Evolutionary conservation across 2,329 filamentous ascomycete genomes (phyloP).

Genomic region (Myriangium duriaei): DNA sequence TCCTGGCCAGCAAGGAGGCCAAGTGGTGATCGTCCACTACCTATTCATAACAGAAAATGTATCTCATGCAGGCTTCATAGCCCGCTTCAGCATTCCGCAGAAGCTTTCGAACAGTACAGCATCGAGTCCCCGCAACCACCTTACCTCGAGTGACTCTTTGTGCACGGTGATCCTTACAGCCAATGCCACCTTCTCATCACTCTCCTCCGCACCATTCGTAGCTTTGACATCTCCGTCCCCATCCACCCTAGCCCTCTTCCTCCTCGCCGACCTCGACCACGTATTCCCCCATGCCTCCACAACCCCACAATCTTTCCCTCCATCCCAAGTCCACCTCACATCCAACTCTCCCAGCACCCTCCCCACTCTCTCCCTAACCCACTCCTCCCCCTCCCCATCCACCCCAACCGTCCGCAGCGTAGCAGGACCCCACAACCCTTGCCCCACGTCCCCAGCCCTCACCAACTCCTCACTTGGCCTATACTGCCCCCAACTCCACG

Average conservation of each 20-base stretch:
- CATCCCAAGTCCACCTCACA: slow-evolving; percentile 54
- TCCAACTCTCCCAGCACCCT: slow-evolving; percentile 43
- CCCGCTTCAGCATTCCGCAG: slow-evolving; percentile 59
- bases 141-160: slow-evolving; percentile 32
- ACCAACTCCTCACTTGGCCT: slow-evolving; percentile 42
- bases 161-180: slow-evolving; percentile 29
- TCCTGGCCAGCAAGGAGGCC: slow-evolving; percentile 42
- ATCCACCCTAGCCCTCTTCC: slow-evolving; percentile 35
- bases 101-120: slow-evolving; percentile 74
- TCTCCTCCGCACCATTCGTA: slow-evolving; percentile 19
- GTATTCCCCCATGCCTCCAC: slow-evolving; percentile 59
- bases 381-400: slow-evolving; percentile 19
- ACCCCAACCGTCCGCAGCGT: slow-evolving; percentile 36
- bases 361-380: slow-evolving; percentile 28
- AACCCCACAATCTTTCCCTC: slow-evolving; percentile 40
- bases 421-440: slow-evolving; percentile 25
- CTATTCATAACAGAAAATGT: neutral
- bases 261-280: slow-evolving; percentile 63
- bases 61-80: slow-evolving; percentile 7
- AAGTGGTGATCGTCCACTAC: slow-evolving; percentile 18
- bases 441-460: slow-evolving; percentile 4
- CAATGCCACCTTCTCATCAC: slow-evolving; percentile 25
- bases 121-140: slow-evolving; percentile 69
- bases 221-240: slow-evolving; percentile 19
- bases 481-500: slow-evolving; percentile 65